Evolutionary conservation across 164 flowering plant species (phyloP).

Genomic region (Umbilicus rupestris): DNA sequence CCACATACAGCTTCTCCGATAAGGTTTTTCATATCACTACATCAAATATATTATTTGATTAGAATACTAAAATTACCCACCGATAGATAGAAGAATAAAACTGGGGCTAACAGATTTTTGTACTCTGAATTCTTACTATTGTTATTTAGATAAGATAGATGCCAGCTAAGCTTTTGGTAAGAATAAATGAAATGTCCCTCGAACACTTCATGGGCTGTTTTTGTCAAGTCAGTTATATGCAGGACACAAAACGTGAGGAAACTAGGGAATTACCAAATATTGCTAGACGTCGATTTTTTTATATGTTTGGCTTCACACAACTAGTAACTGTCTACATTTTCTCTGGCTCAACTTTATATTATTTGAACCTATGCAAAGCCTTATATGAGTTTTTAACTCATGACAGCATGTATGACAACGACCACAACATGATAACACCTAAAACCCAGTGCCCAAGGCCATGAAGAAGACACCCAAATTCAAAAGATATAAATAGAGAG

Average conservation of each 20-base stretch:
- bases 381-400: neutral
- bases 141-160: too few species aligned
- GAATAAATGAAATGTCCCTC: too few species aligned
- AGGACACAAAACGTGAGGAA: too few species aligned
- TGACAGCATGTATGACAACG: neutral
- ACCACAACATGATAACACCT: constrained; percentile 3
- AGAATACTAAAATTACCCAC: neutral
- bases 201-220: too few species aligned
- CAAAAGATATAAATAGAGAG: neutral
- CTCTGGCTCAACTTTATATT: too few species aligned
- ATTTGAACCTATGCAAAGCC: neutral
- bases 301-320: too few species aligned
- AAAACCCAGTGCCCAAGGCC: neutral
- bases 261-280: too few species aligned
- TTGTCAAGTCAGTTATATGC: too few species aligned
- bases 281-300: too few species aligned
- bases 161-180: too few species aligned
- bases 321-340: too few species aligned
- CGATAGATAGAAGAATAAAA: neutral
- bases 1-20: constrained; percentile 71
- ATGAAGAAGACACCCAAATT: neutral
- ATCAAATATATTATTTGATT: constrained; percentile 2
- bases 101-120: neutral
- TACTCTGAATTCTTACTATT: neutral
- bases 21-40: constrained; percentile 70